A percentile compares a stretch with the other conserved stretches of the same genome.
Evolutionary conservation across 1,284 basidiomycete species (phyloP).

Genomic region (Marasmius oreades): DNA sequence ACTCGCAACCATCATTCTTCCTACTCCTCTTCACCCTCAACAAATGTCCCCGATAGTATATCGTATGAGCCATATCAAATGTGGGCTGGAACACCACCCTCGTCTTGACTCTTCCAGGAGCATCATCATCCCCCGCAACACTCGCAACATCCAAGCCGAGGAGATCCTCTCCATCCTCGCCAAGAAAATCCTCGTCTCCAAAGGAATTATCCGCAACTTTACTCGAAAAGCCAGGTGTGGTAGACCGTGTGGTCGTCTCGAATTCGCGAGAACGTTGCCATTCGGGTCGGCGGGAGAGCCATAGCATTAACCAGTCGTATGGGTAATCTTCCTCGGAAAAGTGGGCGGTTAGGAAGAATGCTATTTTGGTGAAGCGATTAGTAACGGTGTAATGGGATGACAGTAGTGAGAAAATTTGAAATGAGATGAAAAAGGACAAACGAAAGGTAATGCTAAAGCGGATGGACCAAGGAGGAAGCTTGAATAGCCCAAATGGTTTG

Average conservation of each 20-base stretch:
- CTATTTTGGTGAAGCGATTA: constrained; percentile 31
- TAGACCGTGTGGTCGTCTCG: constrained; percentile 73
- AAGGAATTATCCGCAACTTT: constrained; percentile 54
- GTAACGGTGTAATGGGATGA: too few relatives aligned
- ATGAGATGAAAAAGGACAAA: background rate
- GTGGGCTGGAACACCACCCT: constrained; percentile 83
- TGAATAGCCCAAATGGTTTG: too few relatives aligned
- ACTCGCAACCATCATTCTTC: constrained; percentile 66
- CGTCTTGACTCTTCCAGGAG: constrained; percentile 66
- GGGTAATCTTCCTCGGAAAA: constrained; percentile 83
- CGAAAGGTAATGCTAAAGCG: background rate
- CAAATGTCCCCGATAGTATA: constrained; percentile 80
- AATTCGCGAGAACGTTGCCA: constrained; percentile 84
- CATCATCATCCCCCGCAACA: constrained; percentile 16
- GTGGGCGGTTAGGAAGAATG: constrained; percentile 83
- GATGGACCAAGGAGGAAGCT: too few relatives aligned
- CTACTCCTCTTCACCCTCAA: constrained; percentile 65
- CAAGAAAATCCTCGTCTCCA: constrained; percentile 58
- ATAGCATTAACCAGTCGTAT: constrained; percentile 81
- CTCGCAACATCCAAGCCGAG: background rate
- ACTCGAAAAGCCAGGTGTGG: constrained; percentile 46
- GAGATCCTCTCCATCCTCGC: constrained; percentile 29
- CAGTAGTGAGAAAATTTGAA: constrained; percentile 10
- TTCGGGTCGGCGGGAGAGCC: constrained; percentile 75
- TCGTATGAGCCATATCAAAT: constrained; percentile 78